These are phyloP conservation scores for Phaeotremella fagi DNA, from an alignment of 768 basidiomycete species.

Conservation along the genomic window DNA sequence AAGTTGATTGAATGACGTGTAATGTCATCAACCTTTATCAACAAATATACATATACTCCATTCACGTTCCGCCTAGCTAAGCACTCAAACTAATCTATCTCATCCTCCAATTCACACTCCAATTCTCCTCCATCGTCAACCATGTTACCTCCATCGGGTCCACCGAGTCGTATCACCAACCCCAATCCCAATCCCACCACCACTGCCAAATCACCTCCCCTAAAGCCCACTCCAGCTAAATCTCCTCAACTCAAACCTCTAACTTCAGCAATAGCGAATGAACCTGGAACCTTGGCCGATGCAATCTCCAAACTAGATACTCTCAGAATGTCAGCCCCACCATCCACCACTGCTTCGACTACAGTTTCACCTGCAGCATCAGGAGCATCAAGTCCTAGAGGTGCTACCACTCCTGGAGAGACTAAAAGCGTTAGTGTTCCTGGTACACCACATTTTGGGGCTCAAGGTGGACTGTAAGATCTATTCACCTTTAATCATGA, in stretches of 20 bases:
- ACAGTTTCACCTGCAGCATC: slow-evolving; percentile 18
- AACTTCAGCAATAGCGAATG: background rate
- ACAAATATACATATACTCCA: no score
- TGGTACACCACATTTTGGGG: slow-evolving; percentile 48
- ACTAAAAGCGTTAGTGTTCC: slow-evolving; percentile 31
- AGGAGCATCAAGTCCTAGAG: slow-evolving; percentile 26
- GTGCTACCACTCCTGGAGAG: slow-evolving; percentile 5
- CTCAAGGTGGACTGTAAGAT: slow-evolving; percentile 43
- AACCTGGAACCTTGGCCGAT: slow-evolving; percentile 28
- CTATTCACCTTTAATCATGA: no score
- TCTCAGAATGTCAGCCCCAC: slow-evolving; percentile 24
- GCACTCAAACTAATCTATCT: no score
- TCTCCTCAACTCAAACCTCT: background rate
- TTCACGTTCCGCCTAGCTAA: no score
- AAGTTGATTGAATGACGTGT: no score
- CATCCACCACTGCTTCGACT: slow-evolving; percentile 17
- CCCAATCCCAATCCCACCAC: no score
- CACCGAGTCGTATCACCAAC: no score
- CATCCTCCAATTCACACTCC: no score
- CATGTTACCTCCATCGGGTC: background rate
- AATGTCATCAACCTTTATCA: no score
- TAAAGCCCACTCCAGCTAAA: background rate
- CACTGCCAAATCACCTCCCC: background rate
- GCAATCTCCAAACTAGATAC: slow-evolving; percentile 34
- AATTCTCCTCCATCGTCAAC: background rate